These are phyloP conservation scores for Malus hybrid DNA, from an alignment of 331 rosid genomes.

Conservation along the genomic window DNA sequence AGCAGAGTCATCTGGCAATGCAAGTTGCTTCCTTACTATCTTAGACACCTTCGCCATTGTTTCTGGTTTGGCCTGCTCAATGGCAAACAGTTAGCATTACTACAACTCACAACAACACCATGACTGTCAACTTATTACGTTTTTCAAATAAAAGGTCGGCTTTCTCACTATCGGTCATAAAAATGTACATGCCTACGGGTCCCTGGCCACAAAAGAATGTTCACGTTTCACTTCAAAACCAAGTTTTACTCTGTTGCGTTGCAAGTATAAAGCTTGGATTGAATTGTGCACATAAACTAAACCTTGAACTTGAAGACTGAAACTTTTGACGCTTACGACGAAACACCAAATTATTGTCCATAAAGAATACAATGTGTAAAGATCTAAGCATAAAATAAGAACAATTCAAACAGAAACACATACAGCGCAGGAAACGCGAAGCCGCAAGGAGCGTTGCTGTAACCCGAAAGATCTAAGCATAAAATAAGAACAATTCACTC, in stretches of 20 bases:
- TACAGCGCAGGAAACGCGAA: too few species aligned
- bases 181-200: too few species aligned
- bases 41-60: conserved; percentile 56
- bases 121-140: background rate
- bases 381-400: background rate
- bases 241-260: background rate
- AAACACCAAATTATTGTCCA: background rate
- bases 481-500: too few species aligned
- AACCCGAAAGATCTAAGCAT: too few species aligned
- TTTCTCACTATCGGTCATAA: too few species aligned
- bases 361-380: background rate
- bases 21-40: conserved; percentile 73
- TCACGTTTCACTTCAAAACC: background rate
- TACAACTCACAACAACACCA: background rate
- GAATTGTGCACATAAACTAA: background rate
- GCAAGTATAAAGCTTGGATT: background rate
- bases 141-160: too few species aligned
- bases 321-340: background rate
- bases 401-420: background rate
- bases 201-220: background rate
- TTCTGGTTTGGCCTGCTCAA: conserved; percentile 64
- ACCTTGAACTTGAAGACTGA: background rate
- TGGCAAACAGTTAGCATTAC: background rate
- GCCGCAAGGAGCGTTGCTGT: too few species aligned
- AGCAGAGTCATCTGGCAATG: conserved; percentile 36